A percentile compares a stretch with the other conserved stretches of the same genome.
Conservation (phyloP, 345 rosid species). For the Isatis tinctoria region DNA sequence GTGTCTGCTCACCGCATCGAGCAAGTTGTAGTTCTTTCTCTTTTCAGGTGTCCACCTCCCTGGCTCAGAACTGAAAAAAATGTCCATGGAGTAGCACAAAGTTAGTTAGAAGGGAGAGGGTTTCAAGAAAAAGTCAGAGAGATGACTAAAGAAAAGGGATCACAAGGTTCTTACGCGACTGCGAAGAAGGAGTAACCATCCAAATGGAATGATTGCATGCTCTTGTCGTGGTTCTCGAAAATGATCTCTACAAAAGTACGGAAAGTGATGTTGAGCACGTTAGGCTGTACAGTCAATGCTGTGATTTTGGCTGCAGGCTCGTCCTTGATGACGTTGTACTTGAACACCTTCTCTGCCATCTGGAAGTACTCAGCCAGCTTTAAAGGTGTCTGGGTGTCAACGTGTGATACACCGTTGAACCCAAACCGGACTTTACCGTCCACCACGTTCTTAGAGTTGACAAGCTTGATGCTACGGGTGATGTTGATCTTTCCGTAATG, state of each 20-base stretch:
- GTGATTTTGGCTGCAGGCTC: slow-evolving; percentile 30
- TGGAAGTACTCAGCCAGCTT: slow-evolving; percentile 61
- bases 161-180: slow-evolving; percentile 79
- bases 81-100: not conserved
- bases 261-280: slow-evolving; percentile 56
- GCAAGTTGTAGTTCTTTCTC: slow-evolving; percentile 67
- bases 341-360: slow-evolving; percentile 45
- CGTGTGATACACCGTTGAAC: slow-evolving; percentile 57
- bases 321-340: slow-evolving; percentile 43
- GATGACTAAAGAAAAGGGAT: not conserved
- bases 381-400: slow-evolving; percentile 46
- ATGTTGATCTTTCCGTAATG: slow-evolving; percentile 61
- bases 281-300: slow-evolving; percentile 31
- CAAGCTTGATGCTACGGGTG: slow-evolving; percentile 59
- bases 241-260: slow-evolving; percentile 68
- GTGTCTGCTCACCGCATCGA: slow-evolving; percentile 81
- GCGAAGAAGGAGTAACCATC: slow-evolving; percentile 77
- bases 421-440: slow-evolving; percentile 50
- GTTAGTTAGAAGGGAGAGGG: not conserved
- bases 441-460: slow-evolving; percentile 30
- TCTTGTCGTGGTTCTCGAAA: slow-evolving; percentile 66
- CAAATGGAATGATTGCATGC: slow-evolving; percentile 56
- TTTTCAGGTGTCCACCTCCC: slow-evolving; percentile 71
- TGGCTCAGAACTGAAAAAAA: slow-evolving; percentile 48
- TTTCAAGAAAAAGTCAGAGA: not conserved